Evolutionary conservation across 495 filamentous ascomycete genomes (phyloP).

Genomic region (Penicillium chermesinum): DNA sequence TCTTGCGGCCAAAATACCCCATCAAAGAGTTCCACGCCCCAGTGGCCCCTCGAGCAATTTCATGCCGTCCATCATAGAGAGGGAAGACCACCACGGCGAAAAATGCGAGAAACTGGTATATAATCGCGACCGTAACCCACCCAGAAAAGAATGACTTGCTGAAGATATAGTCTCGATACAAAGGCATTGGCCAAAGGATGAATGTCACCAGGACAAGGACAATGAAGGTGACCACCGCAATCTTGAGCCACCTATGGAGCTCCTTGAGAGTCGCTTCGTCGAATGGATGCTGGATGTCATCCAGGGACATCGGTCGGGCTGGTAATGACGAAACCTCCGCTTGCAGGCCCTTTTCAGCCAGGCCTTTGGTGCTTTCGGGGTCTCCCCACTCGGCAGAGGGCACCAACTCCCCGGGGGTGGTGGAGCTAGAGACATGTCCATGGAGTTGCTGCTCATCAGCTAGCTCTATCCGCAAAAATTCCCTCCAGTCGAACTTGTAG

Average conservation of each 20-base stretch:
- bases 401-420: too few relatives aligned
- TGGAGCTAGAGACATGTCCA: too few relatives aligned
- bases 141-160: slow-evolving; percentile 42
- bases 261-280: slow-evolving; percentile 25
- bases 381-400: too few relatives aligned
- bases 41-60: slow-evolving; percentile 22
- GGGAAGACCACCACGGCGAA: slow-evolving; percentile 41
- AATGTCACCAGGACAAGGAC: slow-evolving; percentile 37
- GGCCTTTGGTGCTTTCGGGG: slow-evolving; percentile 6
- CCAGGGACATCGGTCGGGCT: slow-evolving; percentile 8
- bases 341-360: not conserved
- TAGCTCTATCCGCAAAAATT: slow-evolving; percentile 42
- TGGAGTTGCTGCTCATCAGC: slow-evolving; percentile 22
- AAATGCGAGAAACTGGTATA: slow-evolving; percentile 43
- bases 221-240: slow-evolving; percentile 38
- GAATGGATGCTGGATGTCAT: slow-evolving; percentile 35
- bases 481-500: slow-evolving; percentile 44
- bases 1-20: slow-evolving; percentile 2
- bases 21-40: slow-evolving; percentile 23
- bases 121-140: slow-evolving; percentile 42
- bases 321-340: not conserved
- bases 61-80: slow-evolving; percentile 40
- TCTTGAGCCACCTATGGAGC: slow-evolving; percentile 30
- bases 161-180: slow-evolving; percentile 43
- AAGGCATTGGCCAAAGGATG: slow-evolving; percentile 39